These are phyloP conservation scores for Danielozyma ontarioensis DNA, from an alignment of 805 yeast species.

Conservation along the genomic window DNA sequence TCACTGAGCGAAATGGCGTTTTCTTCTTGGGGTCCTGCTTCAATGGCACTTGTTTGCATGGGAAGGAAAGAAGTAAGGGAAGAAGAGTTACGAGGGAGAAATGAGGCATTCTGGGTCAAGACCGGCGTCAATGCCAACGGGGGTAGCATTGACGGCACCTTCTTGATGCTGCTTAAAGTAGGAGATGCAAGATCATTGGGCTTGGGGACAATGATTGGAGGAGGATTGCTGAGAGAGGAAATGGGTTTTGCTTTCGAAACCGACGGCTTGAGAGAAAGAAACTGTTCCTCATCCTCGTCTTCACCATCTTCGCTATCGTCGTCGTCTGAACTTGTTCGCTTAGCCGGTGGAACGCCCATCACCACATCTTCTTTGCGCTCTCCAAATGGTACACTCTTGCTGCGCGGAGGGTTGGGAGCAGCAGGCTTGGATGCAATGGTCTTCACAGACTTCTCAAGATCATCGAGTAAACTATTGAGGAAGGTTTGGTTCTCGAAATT, in stretches of 20 bases:
- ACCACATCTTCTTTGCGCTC: background rate
- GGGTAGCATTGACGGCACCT: background rate
- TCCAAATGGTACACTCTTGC: no score
- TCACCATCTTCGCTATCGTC: background rate
- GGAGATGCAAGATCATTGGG: no score
- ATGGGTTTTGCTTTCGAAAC: no score
- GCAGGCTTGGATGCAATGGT: background rate
- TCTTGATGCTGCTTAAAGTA: no score
- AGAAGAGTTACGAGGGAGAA: background rate
- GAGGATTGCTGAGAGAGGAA: no score
- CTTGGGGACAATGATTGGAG: no score
- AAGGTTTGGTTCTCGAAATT: background rate
- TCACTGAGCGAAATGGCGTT: conserved; percentile 16
- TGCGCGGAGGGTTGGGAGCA: no score
- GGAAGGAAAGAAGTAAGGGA: background rate
- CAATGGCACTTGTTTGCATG: no score
- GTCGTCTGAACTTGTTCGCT: background rate
- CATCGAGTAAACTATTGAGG: background rate
- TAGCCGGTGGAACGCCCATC: no score
- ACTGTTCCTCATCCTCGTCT: background rate
- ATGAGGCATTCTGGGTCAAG: background rate
- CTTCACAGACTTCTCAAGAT: background rate
- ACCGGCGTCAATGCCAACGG: background rate
- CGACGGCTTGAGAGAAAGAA: background rate
- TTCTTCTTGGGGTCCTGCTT: background rate